phyloP scores from a whole-genome alignment of 2,329 filamentous ascomycete genomes.

The Amauroascus verrucosus region DNA sequence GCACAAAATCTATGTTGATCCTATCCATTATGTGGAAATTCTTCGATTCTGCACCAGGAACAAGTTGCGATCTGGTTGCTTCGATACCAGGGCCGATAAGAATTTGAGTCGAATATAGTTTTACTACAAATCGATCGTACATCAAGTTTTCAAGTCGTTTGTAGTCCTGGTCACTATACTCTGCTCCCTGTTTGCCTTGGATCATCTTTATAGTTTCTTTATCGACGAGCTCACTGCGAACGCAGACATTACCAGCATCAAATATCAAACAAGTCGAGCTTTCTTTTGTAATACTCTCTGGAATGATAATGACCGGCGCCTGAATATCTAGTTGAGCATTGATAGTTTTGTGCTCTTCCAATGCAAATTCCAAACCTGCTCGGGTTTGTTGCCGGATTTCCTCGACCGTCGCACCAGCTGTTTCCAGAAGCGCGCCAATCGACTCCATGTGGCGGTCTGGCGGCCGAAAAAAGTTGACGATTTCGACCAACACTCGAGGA shows the following conservation, averaged over 20 bases:
- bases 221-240: slow-evolving; percentile 88
- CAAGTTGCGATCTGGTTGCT: slow-evolving; percentile 73
- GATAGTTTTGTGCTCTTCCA: slow-evolving; percentile 96
- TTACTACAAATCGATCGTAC: slow-evolving; percentile 95
- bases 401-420: slow-evolving; percentile 88
- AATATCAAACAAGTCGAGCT: slow-evolving; percentile 82
- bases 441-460: slow-evolving; percentile 98
- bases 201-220: slow-evolving; percentile 81
- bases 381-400: slow-evolving; percentile 90
- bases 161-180: slow-evolving; percentile 82
- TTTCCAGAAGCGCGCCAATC: slow-evolving; percentile 89
- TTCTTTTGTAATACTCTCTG: slow-evolving; percentile 75
- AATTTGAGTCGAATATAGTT: slow-evolving; percentile 87
- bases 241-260: slow-evolving; percentile 89
- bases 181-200: slow-evolving; percentile 76
- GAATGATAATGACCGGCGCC: slow-evolving; percentile 90
- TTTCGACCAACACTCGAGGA: slow-evolving; percentile 78
- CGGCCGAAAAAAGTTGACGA: slow-evolving; percentile 91
- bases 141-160: slow-evolving; percentile 80
- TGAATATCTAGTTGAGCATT: slow-evolving; percentile 93
- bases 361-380: slow-evolving; percentile 86
- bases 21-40: slow-evolving; percentile 85
- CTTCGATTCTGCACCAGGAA: slow-evolving; percentile 54
- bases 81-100: slow-evolving; percentile 90
- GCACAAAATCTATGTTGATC: slow-evolving; percentile 92